Evolutionary conservation across 305 asterid genomes (phyloP), one percentile per base, ranked within the genome.

Genomic region (Fraxinus albicans): DNA sequence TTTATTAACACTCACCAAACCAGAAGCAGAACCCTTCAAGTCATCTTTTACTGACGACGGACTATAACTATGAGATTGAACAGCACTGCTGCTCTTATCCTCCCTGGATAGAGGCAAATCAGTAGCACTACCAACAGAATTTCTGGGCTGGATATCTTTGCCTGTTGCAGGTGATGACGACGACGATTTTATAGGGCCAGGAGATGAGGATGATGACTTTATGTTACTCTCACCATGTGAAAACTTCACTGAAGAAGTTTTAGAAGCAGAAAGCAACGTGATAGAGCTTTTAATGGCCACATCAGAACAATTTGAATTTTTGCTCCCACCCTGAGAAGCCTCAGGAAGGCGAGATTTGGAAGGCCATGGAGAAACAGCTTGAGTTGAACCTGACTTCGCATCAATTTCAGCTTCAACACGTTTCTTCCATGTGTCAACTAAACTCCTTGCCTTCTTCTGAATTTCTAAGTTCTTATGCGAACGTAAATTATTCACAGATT

Each of bases 361-460:
- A 35, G 94, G 83, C 93, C 94, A 91, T 0, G 85, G 80, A 76
- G 87, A 58, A 72, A 83, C 83, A 55, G 86, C 81, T 70, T 86
- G 94, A 70, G 87, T 79, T 65, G 96, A 83, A 38, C 89, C 88
- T 72, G 90, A 78, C 79, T 90, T 93, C 21, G 92, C 86, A 83
- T 93, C 96, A 80, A 89, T 91, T 90, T 93, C 96, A 53, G 92
- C 93, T 79, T 92, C 96, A 5, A 93, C 97, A 6, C 96, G 90
- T 83, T 92, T 93, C 90, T 93, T 93, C 97, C 97, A 93, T 33
- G 91, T 90, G 86, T 90, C 95, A 36, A 93, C 97, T 78, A 93
- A 88, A 84, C 89, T 81, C 58, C 94, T 88, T n/a, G 94, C 95
- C 82, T 92, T 92, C 77, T 86, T 92, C 81, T 93, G 97, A 82